These are phyloP conservation scores for Coprinopsis marcescibilis DNA, from an alignment of 768 basidiomycete genomes.

Conservation along the genomic window DNA sequence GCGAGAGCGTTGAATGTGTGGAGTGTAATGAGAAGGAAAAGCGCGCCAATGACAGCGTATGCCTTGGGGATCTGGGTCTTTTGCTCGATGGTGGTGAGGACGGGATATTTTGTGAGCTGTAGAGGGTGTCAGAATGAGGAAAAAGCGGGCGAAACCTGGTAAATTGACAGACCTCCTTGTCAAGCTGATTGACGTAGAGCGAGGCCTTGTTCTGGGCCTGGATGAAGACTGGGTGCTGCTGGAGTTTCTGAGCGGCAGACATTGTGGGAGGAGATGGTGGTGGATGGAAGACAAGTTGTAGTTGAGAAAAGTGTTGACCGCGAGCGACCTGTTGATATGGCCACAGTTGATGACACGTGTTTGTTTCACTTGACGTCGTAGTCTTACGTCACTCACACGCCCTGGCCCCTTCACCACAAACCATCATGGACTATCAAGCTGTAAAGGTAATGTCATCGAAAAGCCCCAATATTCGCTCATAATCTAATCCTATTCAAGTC, in stretches of 20 bases:
- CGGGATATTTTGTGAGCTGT: conserved; percentile 81
- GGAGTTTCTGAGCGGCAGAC: conserved; percentile 78
- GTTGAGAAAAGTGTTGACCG: conserved; percentile 17
- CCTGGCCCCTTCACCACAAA: conserved; percentile 17
- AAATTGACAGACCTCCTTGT: conserved; percentile 78
- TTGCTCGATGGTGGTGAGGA: conserved; percentile 78
- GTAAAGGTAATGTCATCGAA: conserved; percentile 54
- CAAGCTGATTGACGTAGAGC: conserved; percentile 83
- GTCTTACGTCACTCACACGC: conserved; percentile 13
- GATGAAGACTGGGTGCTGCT: conserved; percentile 82
- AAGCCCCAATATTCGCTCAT: no score
- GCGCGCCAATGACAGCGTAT: conserved; percentile 74
- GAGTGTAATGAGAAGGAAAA: conserved; percentile 60
- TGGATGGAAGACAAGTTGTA: conserved; percentile 19
- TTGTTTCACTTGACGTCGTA: conserved; percentile 43
- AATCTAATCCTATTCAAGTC: conserved; percentile 30
- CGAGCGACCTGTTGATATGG: conserved; percentile 33
- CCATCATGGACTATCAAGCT: conserved; percentile 52
- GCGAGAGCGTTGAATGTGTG: conserved; percentile 91
- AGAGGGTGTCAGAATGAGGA: conserved; percentile 7
- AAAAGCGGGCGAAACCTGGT: conserved; percentile 1
- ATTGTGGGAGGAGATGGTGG: conserved; percentile 33
- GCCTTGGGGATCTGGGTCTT: conserved; percentile 92
- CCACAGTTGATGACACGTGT: conserved; percentile 54
- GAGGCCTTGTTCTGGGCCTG: conserved; percentile 80